A percentile compares a stretch with the other conserved stretches of the same genome.
Evolutionary conservation across 148 eudicot species (phyloP).

Genomic region (Arctostaphylos glauca): DNA sequence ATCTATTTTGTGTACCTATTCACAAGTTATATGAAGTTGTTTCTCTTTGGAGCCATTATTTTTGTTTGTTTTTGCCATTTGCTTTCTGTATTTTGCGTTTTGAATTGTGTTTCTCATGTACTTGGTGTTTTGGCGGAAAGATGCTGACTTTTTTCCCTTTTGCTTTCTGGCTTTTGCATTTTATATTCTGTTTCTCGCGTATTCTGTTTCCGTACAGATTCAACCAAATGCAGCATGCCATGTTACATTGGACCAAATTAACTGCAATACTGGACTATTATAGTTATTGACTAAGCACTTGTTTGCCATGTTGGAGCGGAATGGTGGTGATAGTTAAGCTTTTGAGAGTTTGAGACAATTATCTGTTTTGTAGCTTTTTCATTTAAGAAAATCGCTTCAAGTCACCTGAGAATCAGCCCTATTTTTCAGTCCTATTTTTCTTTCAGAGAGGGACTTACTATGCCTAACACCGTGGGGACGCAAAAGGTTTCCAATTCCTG

Average conservation of each 20-base stretch:
- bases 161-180: too few species aligned
- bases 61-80: not conserved
- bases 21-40: not conserved
- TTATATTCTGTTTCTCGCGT: not conserved
- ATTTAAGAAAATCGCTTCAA: not conserved
- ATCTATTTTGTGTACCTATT: not conserved
- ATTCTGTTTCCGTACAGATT: not conserved
- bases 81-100: not conserved
- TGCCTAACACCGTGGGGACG: not conserved
- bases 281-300: not conserved
- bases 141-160: not conserved
- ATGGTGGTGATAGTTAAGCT: not conserved
- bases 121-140: not conserved
- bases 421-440: not conserved
- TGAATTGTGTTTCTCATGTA: not conserved
- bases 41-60: not conserved
- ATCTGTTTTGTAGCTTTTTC: not conserved
- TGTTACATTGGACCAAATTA: not conserved
- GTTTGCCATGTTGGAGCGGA: not conserved
- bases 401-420: not conserved
- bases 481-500: not conserved
- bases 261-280: not conserved
- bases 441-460: not conserved
- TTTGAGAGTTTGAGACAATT: not conserved
- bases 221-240: not conserved